Conservation (phyloP, 2,329 filamentous ascomycete genomes). For the Aphanocladium album region DNA sequence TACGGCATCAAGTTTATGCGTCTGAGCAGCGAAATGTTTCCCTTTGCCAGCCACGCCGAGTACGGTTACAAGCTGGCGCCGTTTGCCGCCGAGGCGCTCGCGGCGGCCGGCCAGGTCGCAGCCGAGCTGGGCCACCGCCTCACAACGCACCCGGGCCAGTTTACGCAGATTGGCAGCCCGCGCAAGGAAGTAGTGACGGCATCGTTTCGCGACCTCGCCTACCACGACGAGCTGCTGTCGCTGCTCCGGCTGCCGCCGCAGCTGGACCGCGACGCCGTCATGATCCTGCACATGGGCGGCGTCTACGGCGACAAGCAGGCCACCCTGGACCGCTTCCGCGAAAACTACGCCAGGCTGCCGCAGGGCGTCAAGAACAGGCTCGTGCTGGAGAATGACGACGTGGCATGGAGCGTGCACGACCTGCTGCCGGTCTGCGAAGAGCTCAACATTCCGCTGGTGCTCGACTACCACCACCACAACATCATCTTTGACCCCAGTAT, state of each 20-base stretch:
- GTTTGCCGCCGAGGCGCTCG: constrained; percentile 74
- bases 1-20: constrained; percentile 92
- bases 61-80: constrained; percentile 78
- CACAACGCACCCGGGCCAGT: constrained; percentile 88
- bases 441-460: constrained; percentile 84
- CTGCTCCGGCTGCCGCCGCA: constrained; percentile 74
- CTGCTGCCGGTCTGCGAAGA: constrained; percentile 86
- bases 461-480: constrained; percentile 95
- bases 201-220: constrained; percentile 76
- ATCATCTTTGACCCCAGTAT: constrained; percentile 75
- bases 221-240: constrained; percentile 79
- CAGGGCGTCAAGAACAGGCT: constrained; percentile 71
- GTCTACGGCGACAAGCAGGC: constrained; percentile 81
- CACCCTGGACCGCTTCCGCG: constrained; percentile 70
- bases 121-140: constrained; percentile 76
- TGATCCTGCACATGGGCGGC: constrained; percentile 93
- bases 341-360: constrained; percentile 65
- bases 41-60: constrained; percentile 83
- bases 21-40: constrained; percentile 93
- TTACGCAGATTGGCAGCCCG: constrained; percentile 85
- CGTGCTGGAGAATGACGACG: constrained; percentile 92
- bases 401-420: constrained; percentile 89
- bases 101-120: constrained; percentile 70
- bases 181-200: constrained; percentile 69
- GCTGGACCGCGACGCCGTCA: constrained; percentile 77